A percentile compares a stretch with the other conserved stretches of the same genome.
Conservation (phyloP, 192 early-diverging fungal genomes). For the Physocladia obscura region DNA sequence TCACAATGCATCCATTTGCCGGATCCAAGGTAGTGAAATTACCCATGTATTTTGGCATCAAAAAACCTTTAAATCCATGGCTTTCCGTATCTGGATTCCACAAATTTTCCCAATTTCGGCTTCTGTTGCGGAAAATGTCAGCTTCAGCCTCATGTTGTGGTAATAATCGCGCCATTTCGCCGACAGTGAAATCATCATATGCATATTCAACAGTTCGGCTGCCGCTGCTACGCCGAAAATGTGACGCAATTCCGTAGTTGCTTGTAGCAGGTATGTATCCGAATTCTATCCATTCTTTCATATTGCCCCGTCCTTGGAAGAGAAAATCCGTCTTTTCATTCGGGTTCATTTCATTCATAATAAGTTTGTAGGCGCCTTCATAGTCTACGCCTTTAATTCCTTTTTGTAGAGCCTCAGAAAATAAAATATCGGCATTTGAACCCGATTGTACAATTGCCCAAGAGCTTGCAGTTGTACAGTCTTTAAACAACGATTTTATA, state of each 20-base stretch:
- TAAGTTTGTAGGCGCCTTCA: conserved; percentile 21
- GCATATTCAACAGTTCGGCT: conserved; percentile 37
- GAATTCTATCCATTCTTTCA: conserved; percentile 14
- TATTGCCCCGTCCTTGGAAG: conserved; percentile 19
- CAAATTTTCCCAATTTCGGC: conserved; percentile 35
- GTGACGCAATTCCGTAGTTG: background rate
- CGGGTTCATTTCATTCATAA: conserved; percentile 24
- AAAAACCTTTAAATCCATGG: conserved; percentile 26
- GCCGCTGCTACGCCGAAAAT: background rate
- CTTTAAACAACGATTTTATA: no score
- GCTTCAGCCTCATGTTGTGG: background rate
- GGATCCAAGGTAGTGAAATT: background rate
- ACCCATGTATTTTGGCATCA: conserved; percentile 27
- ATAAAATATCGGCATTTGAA: conserved; percentile 30
- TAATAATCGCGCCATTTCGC: conserved; percentile 12
- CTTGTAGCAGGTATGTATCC: conserved; percentile 28
- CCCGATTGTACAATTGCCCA: conserved; percentile 36
- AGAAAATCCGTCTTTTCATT: background rate
- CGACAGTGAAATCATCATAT: conserved; percentile 35
- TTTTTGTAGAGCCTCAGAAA: conserved; percentile 34
- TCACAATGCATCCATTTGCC: background rate
- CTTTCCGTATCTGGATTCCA: conserved; percentile 28
- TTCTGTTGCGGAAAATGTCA: background rate
- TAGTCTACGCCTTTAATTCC: conserved; percentile 16
- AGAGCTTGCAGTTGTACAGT: background rate